phyloP scores from a whole-genome alignment of 345 rosid genomes.

The Abelmoschus esculentus region DNA sequence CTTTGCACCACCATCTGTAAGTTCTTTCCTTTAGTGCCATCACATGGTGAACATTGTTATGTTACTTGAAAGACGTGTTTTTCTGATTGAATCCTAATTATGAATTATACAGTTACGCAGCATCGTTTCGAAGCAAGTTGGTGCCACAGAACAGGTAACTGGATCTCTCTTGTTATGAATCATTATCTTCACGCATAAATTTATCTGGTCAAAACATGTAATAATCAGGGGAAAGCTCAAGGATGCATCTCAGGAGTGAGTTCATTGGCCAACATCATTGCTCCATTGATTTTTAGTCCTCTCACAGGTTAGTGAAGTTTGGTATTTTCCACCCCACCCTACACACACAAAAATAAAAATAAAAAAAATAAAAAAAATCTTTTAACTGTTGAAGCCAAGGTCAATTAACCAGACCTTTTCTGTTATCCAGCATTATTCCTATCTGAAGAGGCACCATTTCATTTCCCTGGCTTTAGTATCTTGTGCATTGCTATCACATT shows the following conservation, averaged over 20 bases:
- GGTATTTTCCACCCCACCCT: neutral
- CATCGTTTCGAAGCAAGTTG: constrained; percentile 76
- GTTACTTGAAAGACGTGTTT: neutral
- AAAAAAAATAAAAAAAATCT: neutral
- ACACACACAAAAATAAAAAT: too few relatives aligned
- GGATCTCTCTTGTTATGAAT: neutral
- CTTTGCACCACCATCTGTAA: constrained; percentile 57
- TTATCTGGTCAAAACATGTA: neutral
- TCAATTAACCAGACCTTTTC: neutral
- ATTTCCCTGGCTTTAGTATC: constrained; percentile 81
- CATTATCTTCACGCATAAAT: neutral
- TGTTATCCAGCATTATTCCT: constrained; percentile 64
- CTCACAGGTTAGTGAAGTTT: constrained; percentile 49
- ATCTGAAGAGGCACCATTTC: constrained; percentile 63
- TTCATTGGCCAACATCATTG: constrained; percentile 63
- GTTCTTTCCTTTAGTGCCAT: constrained; percentile 9
- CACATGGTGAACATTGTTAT: neutral
- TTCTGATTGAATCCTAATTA: neutral
- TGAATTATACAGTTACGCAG: constrained; percentile 41
- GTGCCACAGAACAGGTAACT: constrained; percentile 65
- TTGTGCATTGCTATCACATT: constrained; percentile 47
- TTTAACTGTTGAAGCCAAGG: neutral
- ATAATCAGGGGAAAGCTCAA: constrained; percentile 73
- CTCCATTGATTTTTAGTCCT: constrained; percentile 82
- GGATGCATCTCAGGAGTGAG: constrained; percentile 79